A percentile compares a stretch with the other conserved stretches of the same genome.
Evolutionary conservation across 805 yeast species (phyloP).

Genomic region (Debaryomyces prosopidis): DNA sequence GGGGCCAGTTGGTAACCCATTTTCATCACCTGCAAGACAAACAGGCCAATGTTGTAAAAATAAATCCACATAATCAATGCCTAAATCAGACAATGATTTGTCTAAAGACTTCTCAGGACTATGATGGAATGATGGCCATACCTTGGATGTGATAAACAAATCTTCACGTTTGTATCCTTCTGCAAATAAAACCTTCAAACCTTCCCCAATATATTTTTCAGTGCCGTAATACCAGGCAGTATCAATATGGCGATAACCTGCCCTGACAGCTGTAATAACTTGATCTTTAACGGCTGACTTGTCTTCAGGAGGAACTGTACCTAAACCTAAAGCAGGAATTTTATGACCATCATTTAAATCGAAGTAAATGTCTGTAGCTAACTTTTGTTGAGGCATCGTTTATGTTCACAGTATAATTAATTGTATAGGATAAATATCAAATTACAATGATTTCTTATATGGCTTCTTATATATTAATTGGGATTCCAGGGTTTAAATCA

Average conservation of each 20-base stretch:
- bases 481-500: too few species aligned
- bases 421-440: background rate
- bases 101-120: constrained; percentile 43
- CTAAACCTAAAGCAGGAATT: constrained; percentile 71
- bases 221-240: constrained; percentile 54
- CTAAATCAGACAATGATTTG: constrained; percentile 38
- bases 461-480: too few species aligned
- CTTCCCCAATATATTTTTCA: constrained; percentile 44
- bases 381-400: constrained; percentile 6
- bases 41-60: constrained; percentile 53
- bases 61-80: constrained; percentile 47
- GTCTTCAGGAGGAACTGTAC: constrained; percentile 41
- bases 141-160: constrained; percentile 37
- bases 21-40: constrained; percentile 39
- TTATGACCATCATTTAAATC: constrained; percentile 55
- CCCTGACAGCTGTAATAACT: constrained; percentile 39
- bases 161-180: constrained; percentile 53
- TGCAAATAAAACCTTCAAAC: constrained; percentile 46
- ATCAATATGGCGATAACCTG: constrained; percentile 51
- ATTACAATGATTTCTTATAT: too few species aligned
- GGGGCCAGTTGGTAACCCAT: constrained; percentile 40
- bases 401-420: background rate
- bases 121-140: constrained; percentile 46
- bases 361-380: constrained; percentile 40
- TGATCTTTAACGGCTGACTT: constrained; percentile 32